These are phyloP conservation scores for Amanita rubescens DNA, from an alignment of 768 basidiomycete genomes.

Conservation along the genomic window DNA sequence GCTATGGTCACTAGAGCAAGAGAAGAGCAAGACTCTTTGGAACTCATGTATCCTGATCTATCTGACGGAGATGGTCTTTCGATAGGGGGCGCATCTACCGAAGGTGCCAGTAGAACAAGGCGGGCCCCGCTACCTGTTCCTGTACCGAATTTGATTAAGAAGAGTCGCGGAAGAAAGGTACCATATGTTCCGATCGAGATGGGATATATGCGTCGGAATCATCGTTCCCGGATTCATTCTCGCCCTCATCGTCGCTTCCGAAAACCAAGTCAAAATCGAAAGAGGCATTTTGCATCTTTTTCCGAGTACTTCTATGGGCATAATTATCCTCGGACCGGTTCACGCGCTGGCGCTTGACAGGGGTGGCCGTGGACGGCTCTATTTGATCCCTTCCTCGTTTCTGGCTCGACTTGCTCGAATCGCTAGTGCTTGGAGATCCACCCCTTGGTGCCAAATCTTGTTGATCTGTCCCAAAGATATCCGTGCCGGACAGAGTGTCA, in stretches of 20 bases:
- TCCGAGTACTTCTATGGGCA: not conserved
- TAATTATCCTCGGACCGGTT: not conserved
- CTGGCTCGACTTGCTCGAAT: not conserved
- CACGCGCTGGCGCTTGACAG: constrained; percentile 4
- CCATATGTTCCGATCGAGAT: constrained; percentile 30
- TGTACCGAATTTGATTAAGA: constrained; percentile 56
- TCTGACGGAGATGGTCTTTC: constrained; percentile 1
- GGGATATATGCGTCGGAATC: constrained; percentile 25
- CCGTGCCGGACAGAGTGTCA: too few relatives aligned
- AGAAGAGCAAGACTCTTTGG: constrained; percentile 6
- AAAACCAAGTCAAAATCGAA: not conserved
- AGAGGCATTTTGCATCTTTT: not conserved
- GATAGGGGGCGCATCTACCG: constrained; percentile 5
- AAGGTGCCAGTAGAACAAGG: constrained; percentile 20
- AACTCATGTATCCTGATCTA: not conserved
- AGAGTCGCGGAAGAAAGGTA: constrained; percentile 52
- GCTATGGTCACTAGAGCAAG: constrained; percentile 21
- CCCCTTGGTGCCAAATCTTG: not conserved
- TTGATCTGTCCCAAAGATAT: not conserved
- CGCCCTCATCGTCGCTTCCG: not conserved
- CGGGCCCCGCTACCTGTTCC: constrained; percentile 41
- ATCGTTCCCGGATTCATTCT: constrained; percentile 9
- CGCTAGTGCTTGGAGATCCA: not conserved
- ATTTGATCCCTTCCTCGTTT: not conserved
- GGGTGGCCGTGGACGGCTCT: not conserved